Base-by-base conservation (phyloP, 352 stramenopile species). In the Phytophthora sp. region DNA sequence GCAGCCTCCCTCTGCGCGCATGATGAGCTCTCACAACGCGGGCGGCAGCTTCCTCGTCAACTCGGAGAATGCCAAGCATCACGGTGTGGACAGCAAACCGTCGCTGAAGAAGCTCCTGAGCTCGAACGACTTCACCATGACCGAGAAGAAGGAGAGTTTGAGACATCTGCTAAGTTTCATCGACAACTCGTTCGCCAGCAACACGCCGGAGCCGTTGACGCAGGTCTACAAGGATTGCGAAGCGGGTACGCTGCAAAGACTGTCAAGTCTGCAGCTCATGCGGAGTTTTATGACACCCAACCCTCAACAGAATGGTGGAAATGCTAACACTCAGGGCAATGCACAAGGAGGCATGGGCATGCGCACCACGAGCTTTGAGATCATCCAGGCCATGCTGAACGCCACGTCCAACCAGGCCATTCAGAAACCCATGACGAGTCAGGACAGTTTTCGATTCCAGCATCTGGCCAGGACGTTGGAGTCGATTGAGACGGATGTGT, bases 381-480 rank as follows among this genome's bases (percentile, higher is more conserved):
- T 95, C 54, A 93, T 95, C 47, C 86, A 95, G 67, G 85, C 84
- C 24, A 95, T 95, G 79, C 79, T 95, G 26, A 95, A 93, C 51
- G 84, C 86, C 15, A 93, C 80, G 20, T 91, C 83, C 31, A 95
- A 95, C 63, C 78, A 90, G 49, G 84, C 80, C 16, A 93, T 95
- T 56, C 86, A 95, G 51, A 93, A 92, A 57, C 86, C 86, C 42
- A 95, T 95, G 86, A 93, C 81, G 16, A 93, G 83, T 56, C 86
- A 95, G 46, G 86, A 95, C 54, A 93, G 83, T 49, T 95, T 95
- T 69, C 82, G 86, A 16, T 95, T 95, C 62, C 86, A 95, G 66
- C 86, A 91, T 62, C 52, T 95, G 12, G 86, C 84, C 13, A 80
- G 85, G 33, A 89, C 82, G 18, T 69, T 95, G 5, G 86, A 95